Conservation (phyloP, 2,329 filamentous ascomycete genomes). For the Aspergillus fijiensis region DNA sequence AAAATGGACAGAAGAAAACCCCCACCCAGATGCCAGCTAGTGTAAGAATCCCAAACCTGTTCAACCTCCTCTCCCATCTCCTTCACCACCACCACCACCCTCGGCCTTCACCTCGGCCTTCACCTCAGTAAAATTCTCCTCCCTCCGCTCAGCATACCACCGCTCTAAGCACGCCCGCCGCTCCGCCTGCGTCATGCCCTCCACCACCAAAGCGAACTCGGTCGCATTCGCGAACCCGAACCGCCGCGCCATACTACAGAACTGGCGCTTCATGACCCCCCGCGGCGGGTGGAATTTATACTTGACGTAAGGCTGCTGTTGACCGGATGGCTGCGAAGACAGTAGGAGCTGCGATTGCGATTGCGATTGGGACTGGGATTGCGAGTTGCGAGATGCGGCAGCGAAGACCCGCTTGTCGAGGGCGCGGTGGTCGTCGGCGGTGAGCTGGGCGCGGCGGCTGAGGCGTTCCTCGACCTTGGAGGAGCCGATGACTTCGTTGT, state of each 20-base stretch:
- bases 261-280: constrained; percentile 75
- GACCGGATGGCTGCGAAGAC: background rate
- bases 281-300: constrained; percentile 71
- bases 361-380: constrained; percentile 14
- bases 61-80: too few species aligned
- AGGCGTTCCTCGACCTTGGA: constrained; percentile 88
- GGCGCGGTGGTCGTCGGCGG: constrained; percentile 31
- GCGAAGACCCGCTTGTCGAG: constrained; percentile 34
- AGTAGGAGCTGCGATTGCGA: background rate
- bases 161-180: constrained; percentile 72
- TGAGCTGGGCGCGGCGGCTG: constrained; percentile 67
- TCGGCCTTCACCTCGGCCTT: too few species aligned
- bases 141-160: constrained; percentile 72
- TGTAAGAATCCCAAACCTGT: too few species aligned
- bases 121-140: constrained; percentile 21
- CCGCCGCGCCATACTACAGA: constrained; percentile 82
- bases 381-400: constrained; percentile 5
- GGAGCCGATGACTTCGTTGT: constrained; percentile 89
- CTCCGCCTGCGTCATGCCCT: constrained; percentile 84
- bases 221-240: constrained; percentile 74
- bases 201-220: constrained; percentile 86
- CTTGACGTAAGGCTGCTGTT: constrained; percentile 47
- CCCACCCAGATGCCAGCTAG: too few species aligned
- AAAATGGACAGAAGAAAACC: too few species aligned
- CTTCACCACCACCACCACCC: too few species aligned